Base-by-base conservation (phyloP, 2,329 filamentous ascomycete species). In the Fusarium nanum region DNA sequence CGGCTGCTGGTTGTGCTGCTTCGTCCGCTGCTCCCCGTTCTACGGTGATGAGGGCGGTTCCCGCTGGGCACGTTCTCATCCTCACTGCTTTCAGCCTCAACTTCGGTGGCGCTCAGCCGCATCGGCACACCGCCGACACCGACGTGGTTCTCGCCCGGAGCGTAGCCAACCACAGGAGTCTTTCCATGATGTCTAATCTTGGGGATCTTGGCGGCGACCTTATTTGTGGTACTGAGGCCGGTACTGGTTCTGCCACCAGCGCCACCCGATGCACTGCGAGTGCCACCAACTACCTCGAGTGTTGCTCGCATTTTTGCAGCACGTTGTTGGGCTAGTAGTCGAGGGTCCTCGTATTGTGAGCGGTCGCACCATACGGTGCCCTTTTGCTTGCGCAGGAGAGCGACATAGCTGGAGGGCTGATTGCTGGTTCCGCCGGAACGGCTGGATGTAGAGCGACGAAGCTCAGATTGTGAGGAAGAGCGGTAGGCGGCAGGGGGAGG, bases 331-430 rank as follows among this genome's bases (percentile, higher is more conserved):
- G 93, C 94, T 6, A 91, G 83, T 60, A 96, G 83, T 53, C 93
- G 88, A 1, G 95, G 93, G 78, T 99, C 96, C 80, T 98, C 94
- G 67, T 93, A 90, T 79, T 99, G 96, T 12, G 95, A 88, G 56
- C 94, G 91, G 78, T 98, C 96, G 83, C 94, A 98, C 96, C 96
- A 99, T 7, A 99, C 96, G 0, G 96, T 99, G 32, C 94, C 96
- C 80, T 98, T 98, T 81, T 99, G 96, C 79, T 94, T 95, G 68
- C 96, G 90, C 82, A 99, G 91, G n/a, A 98, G 86, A 37, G 96
- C 94, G 54, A 99, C 96, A 80, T 99, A 99, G 70, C 93, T 91
- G n/a, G 86, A 86, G 3, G 91, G 82, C 67, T 88, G 87, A 18
- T 84, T 84, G 58, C 83, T 74, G 25, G 80, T 77, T 48, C 83